Base-by-base conservation (phyloP, 106 monocot genomes). In the Triglochin maritima region DNA sequence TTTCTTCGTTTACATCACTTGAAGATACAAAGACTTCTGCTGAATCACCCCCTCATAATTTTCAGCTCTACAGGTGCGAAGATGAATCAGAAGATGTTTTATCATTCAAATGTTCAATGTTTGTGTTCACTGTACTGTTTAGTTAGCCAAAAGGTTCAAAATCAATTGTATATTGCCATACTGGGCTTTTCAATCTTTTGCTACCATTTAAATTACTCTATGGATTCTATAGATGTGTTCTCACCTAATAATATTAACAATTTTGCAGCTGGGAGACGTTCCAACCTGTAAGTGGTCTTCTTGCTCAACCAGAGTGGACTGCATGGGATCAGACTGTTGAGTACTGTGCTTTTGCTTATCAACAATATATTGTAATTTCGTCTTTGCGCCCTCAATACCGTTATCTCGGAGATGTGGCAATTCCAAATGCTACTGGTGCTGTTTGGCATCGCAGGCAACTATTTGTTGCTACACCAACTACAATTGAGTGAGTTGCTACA, bases 311-410 rank as follows among this genome's bases (percentile, higher is more conserved):
- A 41, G 96, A 96, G 83, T 96, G 96, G 96, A 80, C 88, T 63
- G 96, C 91, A 56, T 96, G 96, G 96, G 96, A 96, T 73, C 88
- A 91, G 71, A 96, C 96, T 44, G 96, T 96, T 63, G 96, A 96
- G 78, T 96, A 91, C 66, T 96, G 96, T 88, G 96, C 96, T 55
- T 96, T 96, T 79, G 96, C 85, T 42, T 96, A 96, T 65, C 75
- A 87, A 55, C 96, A 96, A 43, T 85, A 96, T 67, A 96, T 96
- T 68, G 91, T 96, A 44, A 91, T 96, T 69, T 79, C 91, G 55
- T 96, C 91, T 46, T 72, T 96, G 65, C 90, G 96, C 43, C 96
- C 96, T 11, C 96, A 96, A 50, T 96, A 76, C 72, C 83, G 96
- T 43, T 96, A 74, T 75, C 85, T 96, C 70, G 96, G 96, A 59